A percentile compares a stretch with the other conserved stretches of the same genome.
Evolutionary conservation across 2,329 filamentous ascomycete genomes (phyloP).

Genomic region (Stachybotrys echinatus): DNA sequence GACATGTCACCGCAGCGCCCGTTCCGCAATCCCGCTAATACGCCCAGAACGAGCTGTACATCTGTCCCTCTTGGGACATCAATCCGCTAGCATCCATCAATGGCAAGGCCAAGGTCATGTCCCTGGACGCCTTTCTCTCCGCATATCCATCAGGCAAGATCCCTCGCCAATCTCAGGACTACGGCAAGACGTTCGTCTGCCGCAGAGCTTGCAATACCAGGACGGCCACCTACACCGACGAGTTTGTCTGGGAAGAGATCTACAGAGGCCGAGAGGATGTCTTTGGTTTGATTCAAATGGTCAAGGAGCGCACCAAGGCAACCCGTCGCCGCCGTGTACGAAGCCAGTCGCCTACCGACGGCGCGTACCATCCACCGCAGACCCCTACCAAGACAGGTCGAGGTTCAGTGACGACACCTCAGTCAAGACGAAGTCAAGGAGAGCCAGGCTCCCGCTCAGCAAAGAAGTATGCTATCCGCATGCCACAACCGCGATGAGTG

Average conservation of each 20-base stretch:
- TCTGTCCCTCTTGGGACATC: conserved; percentile 79
- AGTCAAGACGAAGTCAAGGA: conserved; percentile 20
- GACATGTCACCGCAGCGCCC: conserved; percentile 8
- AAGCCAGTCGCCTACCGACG: conserved; percentile 24
- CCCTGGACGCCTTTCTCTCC: conserved; percentile 59
- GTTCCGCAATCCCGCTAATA: background rate
- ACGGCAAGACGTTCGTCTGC: conserved; percentile 85
- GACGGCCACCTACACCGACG: conserved; percentile 85
- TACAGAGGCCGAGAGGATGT: conserved; percentile 65
- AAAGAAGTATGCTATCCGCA: conserved; percentile 16
- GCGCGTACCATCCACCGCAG: conserved; percentile 26
- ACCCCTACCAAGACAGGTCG: conserved; percentile 30
- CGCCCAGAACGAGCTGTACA: conserved; percentile 78
- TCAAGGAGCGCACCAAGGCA: conserved; percentile 68
- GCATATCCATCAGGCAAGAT: conserved; percentile 71
- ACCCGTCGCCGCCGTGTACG: conserved; percentile 35
- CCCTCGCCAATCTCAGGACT: conserved; percentile 65
- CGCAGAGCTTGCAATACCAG: conserved; percentile 83
- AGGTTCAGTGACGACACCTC: conserved; percentile 21
- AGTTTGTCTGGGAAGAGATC: conserved; percentile 87
- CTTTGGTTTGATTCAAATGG: conserved; percentile 56
- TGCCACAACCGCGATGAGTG: background rate
- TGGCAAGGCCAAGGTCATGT: conserved; percentile 79
- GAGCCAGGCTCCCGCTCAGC: conserved; percentile 24
- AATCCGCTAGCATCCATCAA: conserved; percentile 88